These are phyloP conservation scores for Calonectria pseudoturangicola DNA, from an alignment of 2,329 filamentous ascomycete species.

Conservation along the genomic window DNA sequence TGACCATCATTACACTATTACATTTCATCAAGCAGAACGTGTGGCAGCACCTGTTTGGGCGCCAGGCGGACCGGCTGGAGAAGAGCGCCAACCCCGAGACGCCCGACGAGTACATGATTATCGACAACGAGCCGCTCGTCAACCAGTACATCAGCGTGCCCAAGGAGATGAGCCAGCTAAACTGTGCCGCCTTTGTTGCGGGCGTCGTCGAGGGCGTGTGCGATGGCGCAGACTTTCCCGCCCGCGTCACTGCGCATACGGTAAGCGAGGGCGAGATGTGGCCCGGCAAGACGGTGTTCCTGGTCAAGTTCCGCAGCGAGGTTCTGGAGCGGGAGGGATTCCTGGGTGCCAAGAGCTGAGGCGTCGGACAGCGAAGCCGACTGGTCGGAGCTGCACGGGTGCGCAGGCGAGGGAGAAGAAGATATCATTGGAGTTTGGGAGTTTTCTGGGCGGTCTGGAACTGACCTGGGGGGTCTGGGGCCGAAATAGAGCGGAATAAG, in stretches of 20 bases:
- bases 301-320: conserved; percentile 93
- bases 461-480: conserved; percentile 22
- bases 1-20: conserved; percentile 91
- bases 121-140: conserved; percentile 97
- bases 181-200: conserved; percentile 96
- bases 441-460: conserved; percentile 39
- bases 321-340: conserved; percentile 94
- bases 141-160: conserved; percentile 96
- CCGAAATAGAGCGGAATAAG: conserved; percentile 31
- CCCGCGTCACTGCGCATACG: conserved; percentile 91
- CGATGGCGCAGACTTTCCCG: conserved; percentile 92
- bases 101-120: conserved; percentile 98
- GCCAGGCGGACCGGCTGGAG: conserved; percentile 94
- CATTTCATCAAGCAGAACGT: conserved; percentile 96
- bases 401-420: neutral
- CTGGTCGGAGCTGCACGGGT: neutral
- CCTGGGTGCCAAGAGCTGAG: conserved; percentile 74
- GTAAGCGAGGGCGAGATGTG: conserved; percentile 87
- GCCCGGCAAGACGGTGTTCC: conserved; percentile 96
- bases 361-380: neutral
- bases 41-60: conserved; percentile 93
- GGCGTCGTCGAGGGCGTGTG: conserved; percentile 97
- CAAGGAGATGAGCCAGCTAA: conserved; percentile 95
- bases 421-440: conserved; percentile 48
- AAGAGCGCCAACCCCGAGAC: conserved; percentile 88